Evolutionary conservation across 2,329 filamentous ascomycete genomes (phyloP).

Genomic region (Nigrospora sphaerica): DNA sequence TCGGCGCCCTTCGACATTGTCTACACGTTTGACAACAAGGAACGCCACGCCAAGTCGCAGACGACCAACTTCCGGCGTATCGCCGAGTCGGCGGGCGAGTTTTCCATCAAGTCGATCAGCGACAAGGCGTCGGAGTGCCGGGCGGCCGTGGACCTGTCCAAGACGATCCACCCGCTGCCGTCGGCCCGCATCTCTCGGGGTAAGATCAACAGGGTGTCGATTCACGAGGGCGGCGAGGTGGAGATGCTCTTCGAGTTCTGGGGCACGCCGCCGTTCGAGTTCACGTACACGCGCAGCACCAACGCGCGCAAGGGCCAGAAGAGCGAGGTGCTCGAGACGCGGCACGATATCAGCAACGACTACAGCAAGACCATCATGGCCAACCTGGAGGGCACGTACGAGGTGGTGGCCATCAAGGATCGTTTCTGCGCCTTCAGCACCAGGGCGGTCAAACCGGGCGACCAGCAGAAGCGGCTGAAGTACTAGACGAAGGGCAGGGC

Average conservation of each 20-base stretch:
- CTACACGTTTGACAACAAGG: conserved; percentile 77
- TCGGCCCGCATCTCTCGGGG: conserved; percentile 87
- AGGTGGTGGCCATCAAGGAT: conserved; percentile 95
- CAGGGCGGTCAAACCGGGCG: conserved; percentile 42
- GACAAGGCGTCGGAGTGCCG: conserved; percentile 87
- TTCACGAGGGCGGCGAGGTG: conserved; percentile 92
- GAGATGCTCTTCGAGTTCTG: conserved; percentile 94
- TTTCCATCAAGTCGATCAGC: conserved; percentile 77
- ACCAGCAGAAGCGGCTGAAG: conserved; percentile 30
- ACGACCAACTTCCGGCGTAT: conserved; percentile 87
- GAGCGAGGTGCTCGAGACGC: conserved; percentile 78
- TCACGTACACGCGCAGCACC: conserved; percentile 88
- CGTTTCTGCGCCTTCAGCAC: conserved; percentile 84
- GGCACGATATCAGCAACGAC: conserved; percentile 78
- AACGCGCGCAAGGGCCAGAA: conserved; percentile 76
- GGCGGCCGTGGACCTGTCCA: conserved; percentile 68
- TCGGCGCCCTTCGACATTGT: conserved; percentile 87
- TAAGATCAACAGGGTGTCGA: conserved; percentile 73
- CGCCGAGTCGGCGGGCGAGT: conserved; percentile 83
- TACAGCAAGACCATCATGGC: conserved; percentile 75
- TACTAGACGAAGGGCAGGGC: conserved; percentile 10
- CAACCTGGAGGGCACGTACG: conserved; percentile 92
- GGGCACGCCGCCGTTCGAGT: conserved; percentile 93
- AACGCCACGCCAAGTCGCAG: conserved; percentile 70
- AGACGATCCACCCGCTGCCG: conserved; percentile 85